Percentiles rank a stretch among this genome's conserved stretches.
phyloP scores from a whole-genome alignment of 768 basidiomycete species.

The Trametes cinnabarina region DNA sequence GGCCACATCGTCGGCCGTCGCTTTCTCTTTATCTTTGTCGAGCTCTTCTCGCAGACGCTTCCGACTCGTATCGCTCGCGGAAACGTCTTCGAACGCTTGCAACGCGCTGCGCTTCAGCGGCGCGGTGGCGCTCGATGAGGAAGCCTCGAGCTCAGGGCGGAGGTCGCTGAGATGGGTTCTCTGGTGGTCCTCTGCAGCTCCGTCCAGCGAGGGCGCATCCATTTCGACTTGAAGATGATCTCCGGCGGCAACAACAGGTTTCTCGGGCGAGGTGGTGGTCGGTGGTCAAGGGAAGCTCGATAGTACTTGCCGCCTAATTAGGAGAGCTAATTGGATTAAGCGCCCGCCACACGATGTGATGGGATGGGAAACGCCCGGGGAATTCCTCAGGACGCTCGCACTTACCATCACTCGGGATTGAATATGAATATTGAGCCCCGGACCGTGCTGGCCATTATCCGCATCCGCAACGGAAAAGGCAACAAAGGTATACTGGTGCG shows the following conservation, averaged over 20 bases:
- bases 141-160: neutral
- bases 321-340: neutral
- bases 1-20: neutral
- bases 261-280: slow-evolving; percentile 7
- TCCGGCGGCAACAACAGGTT: neutral
- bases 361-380: neutral
- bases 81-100: slow-evolving; percentile 49
- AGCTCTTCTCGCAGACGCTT: slow-evolving; percentile 63
- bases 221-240: neutral
- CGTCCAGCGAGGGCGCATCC: neutral
- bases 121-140: slow-evolving; percentile 12
- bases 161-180: slow-evolving; percentile 2
- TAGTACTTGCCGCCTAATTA: slow-evolving; percentile 14
- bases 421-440: too few relatives aligned
- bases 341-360: slow-evolving; percentile 15
- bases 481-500: too few relatives aligned
- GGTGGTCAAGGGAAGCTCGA: slow-evolving; percentile 11
- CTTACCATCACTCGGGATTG: too few relatives aligned
- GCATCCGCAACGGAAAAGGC: neutral
- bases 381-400: too few relatives aligned
- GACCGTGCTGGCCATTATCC: neutral
- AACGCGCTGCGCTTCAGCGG: slow-evolving; percentile 64
- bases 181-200: neutral
- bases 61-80: slow-evolving; percentile 44
- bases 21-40: slow-evolving; percentile 17